These are phyloP conservation scores for Kuraishia molischiana DNA, from an alignment of 805 yeast species.

Conservation along the genomic window DNA sequence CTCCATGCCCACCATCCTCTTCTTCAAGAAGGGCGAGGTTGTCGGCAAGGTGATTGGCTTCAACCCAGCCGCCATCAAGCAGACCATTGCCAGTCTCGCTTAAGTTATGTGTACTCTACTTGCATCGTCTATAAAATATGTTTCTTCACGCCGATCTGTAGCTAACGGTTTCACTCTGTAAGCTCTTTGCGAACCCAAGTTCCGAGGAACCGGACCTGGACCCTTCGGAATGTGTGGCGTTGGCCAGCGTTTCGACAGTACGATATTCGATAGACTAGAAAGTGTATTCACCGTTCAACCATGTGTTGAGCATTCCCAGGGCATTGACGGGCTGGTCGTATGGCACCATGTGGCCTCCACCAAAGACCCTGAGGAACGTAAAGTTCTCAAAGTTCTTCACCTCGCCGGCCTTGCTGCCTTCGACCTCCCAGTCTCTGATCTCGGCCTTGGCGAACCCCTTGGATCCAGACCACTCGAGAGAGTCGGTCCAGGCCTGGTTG, in stretches of 20 bases:
- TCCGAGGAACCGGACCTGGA: too few species aligned
- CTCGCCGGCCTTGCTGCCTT: conserved; percentile 23
- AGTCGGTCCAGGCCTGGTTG: conserved; percentile 73
- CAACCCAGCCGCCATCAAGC: conserved; percentile 75
- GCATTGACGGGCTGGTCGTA: conserved; percentile 75
- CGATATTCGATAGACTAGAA: too few species aligned
- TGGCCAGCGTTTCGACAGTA: too few species aligned
- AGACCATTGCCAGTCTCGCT: conserved; percentile 29
- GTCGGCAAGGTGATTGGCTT: conserved; percentile 84
- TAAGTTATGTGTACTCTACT: conserved; percentile 5
- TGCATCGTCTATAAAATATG: background rate
- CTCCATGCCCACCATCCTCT: conserved; percentile 54
- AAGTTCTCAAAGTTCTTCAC: conserved; percentile 45
- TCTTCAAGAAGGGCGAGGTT: conserved; percentile 76
- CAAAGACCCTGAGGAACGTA: conserved; percentile 76
- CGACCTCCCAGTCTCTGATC: conserved; percentile 67
- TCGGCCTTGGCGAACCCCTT: conserved; percentile 55
- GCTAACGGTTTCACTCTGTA: too few species aligned
- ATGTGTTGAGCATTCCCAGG: conserved; percentile 74
- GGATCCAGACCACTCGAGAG: conserved; percentile 53
- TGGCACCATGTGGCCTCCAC: conserved; percentile 97
- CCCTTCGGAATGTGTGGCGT: too few species aligned
- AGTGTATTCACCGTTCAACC: conserved; percentile 63
- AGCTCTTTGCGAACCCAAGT: too few species aligned
- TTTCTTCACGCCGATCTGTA: too few species aligned